phyloP scores from a whole-genome alignment of 1,284 basidiomycete species.

The Moesziomyces parantarcticus region DNA sequence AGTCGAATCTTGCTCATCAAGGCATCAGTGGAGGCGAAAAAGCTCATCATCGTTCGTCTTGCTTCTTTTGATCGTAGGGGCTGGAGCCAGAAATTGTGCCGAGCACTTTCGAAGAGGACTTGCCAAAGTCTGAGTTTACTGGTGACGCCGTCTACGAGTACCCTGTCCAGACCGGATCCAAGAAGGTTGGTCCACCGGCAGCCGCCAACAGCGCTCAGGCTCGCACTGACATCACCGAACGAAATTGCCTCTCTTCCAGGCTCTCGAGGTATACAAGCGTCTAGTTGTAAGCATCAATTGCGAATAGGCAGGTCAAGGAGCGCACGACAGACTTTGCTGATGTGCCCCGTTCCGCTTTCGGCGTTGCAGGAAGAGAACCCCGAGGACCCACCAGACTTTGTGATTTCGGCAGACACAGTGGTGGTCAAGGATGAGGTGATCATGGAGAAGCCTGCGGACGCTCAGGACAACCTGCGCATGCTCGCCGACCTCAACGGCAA shows the following conservation, averaged over 20 bases:
- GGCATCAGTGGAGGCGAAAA: neutral
- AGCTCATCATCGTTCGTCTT: neutral
- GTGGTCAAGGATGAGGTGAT: constrained; percentile 70
- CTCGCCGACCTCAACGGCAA: constrained; percentile 79
- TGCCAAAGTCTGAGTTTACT: constrained; percentile 76
- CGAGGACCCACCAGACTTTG: constrained; percentile 88
- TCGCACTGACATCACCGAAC: neutral
- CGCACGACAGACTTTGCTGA: constrained; percentile 3
- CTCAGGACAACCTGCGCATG: constrained; percentile 88
- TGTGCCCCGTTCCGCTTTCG: no score
- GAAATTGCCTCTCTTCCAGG: constrained; percentile 55
- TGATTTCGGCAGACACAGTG: constrained; percentile 75
- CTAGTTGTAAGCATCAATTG: constrained; percentile 48
- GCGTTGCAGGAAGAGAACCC: constrained; percentile 72
- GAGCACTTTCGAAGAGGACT: constrained; percentile 86
- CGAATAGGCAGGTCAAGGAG: neutral
- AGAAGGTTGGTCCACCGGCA: constrained; percentile 72
- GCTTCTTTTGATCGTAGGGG: constrained; percentile 72
- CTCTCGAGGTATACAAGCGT: constrained; percentile 64
- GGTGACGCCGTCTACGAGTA: constrained; percentile 84
- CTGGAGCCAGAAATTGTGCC: constrained; percentile 86
- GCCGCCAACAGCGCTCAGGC: neutral
- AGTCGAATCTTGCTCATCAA: constrained; percentile 17
- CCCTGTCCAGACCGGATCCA: constrained; percentile 88
- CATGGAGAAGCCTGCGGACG: constrained; percentile 85